Base-by-base conservation (phyloP, 2,329 filamentous ascomycete genomes). In the Epichloe aotearoae region DNA sequence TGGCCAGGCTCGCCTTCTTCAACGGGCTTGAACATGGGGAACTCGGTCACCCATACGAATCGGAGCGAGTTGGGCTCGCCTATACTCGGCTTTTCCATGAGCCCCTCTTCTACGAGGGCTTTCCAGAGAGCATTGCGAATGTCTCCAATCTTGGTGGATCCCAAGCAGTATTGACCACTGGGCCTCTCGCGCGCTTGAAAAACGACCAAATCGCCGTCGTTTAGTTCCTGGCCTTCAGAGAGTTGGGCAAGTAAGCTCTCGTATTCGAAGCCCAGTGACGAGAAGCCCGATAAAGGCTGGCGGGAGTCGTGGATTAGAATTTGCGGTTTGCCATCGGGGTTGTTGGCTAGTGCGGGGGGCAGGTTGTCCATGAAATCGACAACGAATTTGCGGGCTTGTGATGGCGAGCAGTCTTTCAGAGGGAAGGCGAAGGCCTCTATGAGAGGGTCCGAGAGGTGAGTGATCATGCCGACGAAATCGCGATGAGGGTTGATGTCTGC, bases 31-130 rank as follows among this genome's bases (percentile, higher is more conserved):
- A 98, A 98, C 59, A 98, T 80, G 12, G 93, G 93, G 63, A 98
- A 98, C 53, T 91, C 82, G 1, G 78, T 84, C 12, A 98, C 78
- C 93, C 93, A 98, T 51, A 85, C 75, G 66, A 90, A 91, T 53
- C 73, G 69, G 79, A 89, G 52, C 62, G 73, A 60, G 53, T 56
- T 61, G 2, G 66, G 59, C 0, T 66, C 60, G 17, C 67, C 67
- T 0, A 69, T 61, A 1, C 56, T 59, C 36, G 72, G 68, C 1
- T 61, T 66, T 3, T 66, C 58, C 38, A 88, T 70, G 34, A 85
- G 70, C 0, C 72, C 76, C 26, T 77, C 67, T n/a, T 79, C 74
- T 0, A 90, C 76, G 2, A 87, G 84, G 8, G 75, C 71, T 52
- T 80, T 79, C 70, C 89, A 83, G 0, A 95, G 66, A 0, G 82